Evolutionary conservation across 306 rosid genomes (phyloP).

Genomic region (Quercus alba): DNA sequence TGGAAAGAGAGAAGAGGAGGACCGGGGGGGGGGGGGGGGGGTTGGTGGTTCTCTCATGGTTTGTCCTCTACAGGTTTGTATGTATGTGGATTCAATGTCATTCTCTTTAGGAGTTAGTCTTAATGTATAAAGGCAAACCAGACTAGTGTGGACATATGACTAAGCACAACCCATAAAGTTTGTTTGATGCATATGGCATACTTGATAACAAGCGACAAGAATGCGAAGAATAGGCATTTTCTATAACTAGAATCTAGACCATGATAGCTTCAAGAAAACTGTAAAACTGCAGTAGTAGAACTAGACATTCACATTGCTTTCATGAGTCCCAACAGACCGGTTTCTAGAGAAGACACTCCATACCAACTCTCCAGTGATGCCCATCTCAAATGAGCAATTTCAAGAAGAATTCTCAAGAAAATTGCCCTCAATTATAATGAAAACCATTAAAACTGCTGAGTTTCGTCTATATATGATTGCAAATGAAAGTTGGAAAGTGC

Average conservation of each 20-base stretch:
- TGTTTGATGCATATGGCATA: no score
- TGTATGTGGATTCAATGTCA: no score
- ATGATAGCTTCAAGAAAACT: neutral
- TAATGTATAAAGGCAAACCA: neutral
- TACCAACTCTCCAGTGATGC: conserved; percentile 75
- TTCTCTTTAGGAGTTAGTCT: no score
- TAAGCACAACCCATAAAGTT: neutral
- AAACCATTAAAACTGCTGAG: conserved; percentile 30
- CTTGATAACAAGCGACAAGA: neutral
- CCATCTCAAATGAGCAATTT: conserved; percentile 46
- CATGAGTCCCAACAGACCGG: conserved; percentile 42
- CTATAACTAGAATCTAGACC: neutral
- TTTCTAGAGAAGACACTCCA: conserved; percentile 73
- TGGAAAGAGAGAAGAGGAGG: no score
- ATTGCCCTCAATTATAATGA: conserved; percentile 25
- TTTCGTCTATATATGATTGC: conserved; percentile 27
- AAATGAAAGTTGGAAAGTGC: conserved; percentile 27
- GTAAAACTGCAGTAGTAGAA: neutral
- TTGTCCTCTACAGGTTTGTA: no score
- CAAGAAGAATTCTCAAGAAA: conserved; percentile 24
- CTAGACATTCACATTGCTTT: conserved; percentile 57
- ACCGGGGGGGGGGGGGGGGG: no score
- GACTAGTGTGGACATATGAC: neutral
- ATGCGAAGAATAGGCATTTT: neutral
- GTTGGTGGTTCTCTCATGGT: no score